A percentile compares a stretch with the other conserved stretches of the same genome.
Conservation (phyloP, 2,329 filamentous ascomycete genomes). For the Incumbomyces delicatus region DNA sequence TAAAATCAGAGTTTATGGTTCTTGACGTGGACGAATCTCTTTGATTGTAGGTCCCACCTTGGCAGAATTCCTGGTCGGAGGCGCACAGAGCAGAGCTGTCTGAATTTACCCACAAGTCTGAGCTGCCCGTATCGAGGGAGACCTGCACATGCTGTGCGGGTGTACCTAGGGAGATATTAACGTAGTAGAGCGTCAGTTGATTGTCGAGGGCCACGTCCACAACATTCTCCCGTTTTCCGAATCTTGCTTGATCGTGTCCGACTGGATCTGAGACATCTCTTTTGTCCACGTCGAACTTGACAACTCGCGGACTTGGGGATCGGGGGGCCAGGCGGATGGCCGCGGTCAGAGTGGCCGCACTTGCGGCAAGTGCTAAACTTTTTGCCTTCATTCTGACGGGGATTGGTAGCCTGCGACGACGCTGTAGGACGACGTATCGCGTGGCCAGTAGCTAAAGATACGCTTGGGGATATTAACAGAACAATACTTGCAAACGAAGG, state of each 20-base stretch:
- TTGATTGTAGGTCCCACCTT: conserved; percentile 55
- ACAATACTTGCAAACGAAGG: no score
- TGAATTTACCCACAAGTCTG: conserved; percentile 59
- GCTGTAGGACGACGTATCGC: no score
- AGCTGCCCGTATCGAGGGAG: conserved; percentile 54
- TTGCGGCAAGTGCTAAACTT: not conserved
- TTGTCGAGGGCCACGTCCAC: conserved; percentile 19
- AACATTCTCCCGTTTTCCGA: conserved; percentile 11
- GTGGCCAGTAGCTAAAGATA: no score
- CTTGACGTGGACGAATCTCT: conserved; percentile 66
- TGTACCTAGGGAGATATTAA: conserved; percentile 47
- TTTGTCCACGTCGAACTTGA: conserved; percentile 16
- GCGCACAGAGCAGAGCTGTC: conserved; percentile 51
- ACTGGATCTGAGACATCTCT: conserved; percentile 12
- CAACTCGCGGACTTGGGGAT: conserved; percentile 16
- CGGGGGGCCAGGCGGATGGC: conserved; percentile 19
- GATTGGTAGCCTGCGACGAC: no score
- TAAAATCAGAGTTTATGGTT: conserved; percentile 66
- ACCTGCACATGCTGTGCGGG: conserved; percentile 46
- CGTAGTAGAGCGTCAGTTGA: conserved; percentile 36
- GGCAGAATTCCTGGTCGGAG: conserved; percentile 44
- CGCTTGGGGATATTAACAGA: no score
- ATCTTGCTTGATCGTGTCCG: conserved; percentile 13
- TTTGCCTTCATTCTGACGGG: conserved; percentile 1
- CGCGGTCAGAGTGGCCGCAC: conserved; percentile 13